Conservation (phyloP, 345 rosid genomes). For the Camelina hispida region DNA sequence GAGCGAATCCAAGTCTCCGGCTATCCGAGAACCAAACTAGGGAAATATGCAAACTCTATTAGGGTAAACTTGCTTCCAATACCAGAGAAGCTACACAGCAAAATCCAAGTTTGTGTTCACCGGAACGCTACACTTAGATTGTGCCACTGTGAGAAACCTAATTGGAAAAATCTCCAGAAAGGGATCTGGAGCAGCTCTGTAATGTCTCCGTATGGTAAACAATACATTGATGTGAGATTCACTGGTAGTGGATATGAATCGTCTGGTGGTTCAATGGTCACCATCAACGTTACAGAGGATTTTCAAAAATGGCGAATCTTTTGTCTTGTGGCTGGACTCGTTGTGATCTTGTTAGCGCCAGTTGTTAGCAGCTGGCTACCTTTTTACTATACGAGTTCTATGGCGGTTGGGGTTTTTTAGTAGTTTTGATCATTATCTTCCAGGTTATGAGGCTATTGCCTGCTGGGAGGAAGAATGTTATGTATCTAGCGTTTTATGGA, state of each 20-base stretch:
- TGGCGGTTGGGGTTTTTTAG: constrained; percentile 89
- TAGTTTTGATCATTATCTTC: constrained; percentile 72
- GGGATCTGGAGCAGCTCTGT: constrained; percentile 64
- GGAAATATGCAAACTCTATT: constrained; percentile 66
- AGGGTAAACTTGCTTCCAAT: constrained; percentile 66
- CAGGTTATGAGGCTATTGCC: constrained; percentile 91
- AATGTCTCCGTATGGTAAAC: constrained; percentile 78
- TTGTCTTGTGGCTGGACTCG: constrained; percentile 67
- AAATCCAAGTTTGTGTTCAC: constrained; percentile 79
- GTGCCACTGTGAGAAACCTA: constrained; percentile 72
- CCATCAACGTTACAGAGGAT: constrained; percentile 68
- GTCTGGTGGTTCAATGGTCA: constrained; percentile 54
- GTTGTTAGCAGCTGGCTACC: constrained; percentile 91
- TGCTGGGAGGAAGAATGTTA: constrained; percentile 66
- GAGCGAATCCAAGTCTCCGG: constrained; percentile 83
- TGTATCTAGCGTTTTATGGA: constrained; percentile 71
- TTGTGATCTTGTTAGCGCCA: constrained; percentile 71
- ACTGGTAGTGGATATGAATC: constrained; percentile 43
- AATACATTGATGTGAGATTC: constrained; percentile 78
- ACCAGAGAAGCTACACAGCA: constrained; percentile 62
- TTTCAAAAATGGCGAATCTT: constrained; percentile 79
- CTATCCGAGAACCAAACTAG: constrained; percentile 59
- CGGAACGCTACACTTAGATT: constrained; percentile 72
- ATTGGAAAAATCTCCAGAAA: constrained; percentile 74
- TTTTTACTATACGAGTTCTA: constrained; percentile 88